These are phyloP conservation scores for Monosporascus sp. DNA, from an alignment of 2,329 filamentous ascomycete species.

Conservation along the genomic window DNA sequence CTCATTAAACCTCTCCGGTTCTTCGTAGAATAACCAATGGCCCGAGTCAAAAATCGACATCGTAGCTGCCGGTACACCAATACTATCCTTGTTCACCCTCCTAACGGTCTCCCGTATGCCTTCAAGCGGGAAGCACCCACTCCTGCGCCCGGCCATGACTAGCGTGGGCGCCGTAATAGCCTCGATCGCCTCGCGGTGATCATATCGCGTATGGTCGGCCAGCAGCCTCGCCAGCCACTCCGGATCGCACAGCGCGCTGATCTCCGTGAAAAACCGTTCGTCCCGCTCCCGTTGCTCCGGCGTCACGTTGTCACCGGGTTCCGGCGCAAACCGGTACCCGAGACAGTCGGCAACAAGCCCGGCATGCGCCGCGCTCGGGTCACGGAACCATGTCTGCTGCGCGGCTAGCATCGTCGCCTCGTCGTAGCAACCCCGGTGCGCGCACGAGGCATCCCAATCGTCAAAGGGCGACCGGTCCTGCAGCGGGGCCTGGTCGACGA, in stretches of 20 bases:
- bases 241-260: constrained; percentile 30
- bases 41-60: constrained; percentile 30
- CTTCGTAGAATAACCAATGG: constrained; percentile 38
- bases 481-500: constrained; percentile 37
- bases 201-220: constrained; percentile 36
- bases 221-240: constrained; percentile 33
- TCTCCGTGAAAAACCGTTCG: constrained; percentile 30
- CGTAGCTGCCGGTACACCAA: constrained; percentile 16
- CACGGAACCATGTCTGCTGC: constrained; percentile 48
- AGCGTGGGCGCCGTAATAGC: constrained; percentile 27
- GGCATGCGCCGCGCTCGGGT: constrained; percentile 27
- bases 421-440: constrained; percentile 33
- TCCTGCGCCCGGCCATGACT: constrained; percentile 32
- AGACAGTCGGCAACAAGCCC: constrained; percentile 31
- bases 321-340: constrained; percentile 29
- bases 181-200: constrained; percentile 36
- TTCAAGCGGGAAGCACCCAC: constrained; percentile 34
- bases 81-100: constrained; percentile 16
- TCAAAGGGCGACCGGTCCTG: constrained; percentile 31
- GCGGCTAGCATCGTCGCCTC: constrained; percentile 30
- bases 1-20: constrained; percentile 31
- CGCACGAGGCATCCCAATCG: constrained; percentile 26
- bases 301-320: constrained; percentile 16
- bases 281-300: constrained; percentile 20
- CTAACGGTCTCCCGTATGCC: constrained; percentile 33